Conservation (phyloP, 1,284 basidiomycete species). For the Ustilago xerochloae region DNA sequence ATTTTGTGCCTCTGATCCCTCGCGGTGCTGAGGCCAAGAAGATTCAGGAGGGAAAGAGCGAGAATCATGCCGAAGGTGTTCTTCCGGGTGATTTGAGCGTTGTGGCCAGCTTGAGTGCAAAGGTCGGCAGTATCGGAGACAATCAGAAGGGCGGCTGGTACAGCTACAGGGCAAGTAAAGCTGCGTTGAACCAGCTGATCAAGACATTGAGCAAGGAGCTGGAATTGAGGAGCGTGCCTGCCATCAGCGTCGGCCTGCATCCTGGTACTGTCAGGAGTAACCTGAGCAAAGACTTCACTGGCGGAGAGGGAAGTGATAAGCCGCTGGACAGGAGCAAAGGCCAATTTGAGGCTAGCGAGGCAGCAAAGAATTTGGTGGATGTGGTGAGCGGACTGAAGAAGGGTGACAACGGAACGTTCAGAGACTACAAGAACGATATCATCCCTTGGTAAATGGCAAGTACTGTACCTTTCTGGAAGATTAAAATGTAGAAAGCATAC, state of each 20-base stretch:
- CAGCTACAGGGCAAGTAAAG: conserved; percentile 79
- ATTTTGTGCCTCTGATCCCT: conserved; percentile 71
- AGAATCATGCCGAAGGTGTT: conserved; percentile 60
- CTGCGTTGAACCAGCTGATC: conserved; percentile 79
- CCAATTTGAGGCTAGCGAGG: conserved; percentile 75
- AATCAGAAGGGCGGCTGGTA: conserved; percentile 78
- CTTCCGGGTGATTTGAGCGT: conserved; percentile 66
- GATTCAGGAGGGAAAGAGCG: conserved; percentile 50
- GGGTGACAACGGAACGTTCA: conserved; percentile 75
- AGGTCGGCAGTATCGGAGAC: conserved; percentile 76
- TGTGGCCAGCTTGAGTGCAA: conserved; percentile 72
- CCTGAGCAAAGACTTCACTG: conserved; percentile 70
- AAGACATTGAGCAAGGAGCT: conserved; percentile 78
- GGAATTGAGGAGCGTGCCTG: conserved; percentile 72
- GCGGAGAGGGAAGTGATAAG: conserved; percentile 50
- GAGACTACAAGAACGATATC: conserved; percentile 78
- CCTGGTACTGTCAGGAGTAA: conserved; percentile 71
- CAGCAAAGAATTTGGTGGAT: conserved; percentile 74
- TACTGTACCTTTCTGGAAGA: background rate
- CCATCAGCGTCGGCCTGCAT: conserved; percentile 71
- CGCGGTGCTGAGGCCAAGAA: conserved; percentile 40
- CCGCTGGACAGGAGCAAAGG: conserved; percentile 67
- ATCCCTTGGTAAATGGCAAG: conserved; percentile 67
- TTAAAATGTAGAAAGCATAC: background rate
- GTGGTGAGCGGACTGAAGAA: conserved; percentile 72